These are phyloP conservation scores for Carex cristatella DNA, from an alignment of 176 grass and related monocot genomes.

Conservation along the genomic window DNA sequence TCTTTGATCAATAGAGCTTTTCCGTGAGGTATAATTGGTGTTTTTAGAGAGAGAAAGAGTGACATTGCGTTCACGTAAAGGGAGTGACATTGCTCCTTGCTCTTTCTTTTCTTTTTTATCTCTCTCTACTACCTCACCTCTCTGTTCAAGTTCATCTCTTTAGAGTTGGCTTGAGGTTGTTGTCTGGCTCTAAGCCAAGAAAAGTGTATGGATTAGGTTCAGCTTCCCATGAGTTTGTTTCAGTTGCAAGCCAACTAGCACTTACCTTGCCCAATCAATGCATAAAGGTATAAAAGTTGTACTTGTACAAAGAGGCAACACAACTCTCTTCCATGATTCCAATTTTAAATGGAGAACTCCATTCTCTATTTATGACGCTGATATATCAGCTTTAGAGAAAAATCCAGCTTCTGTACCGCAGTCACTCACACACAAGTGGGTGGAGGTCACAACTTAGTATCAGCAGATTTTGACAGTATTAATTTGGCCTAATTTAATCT, in stretches of 20 bases:
- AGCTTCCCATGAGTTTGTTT: conserved; percentile 28
- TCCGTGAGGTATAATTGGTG: conserved; percentile 25
- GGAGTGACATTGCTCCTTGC: conserved; percentile 14
- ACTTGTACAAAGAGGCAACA: not conserved
- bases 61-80: conserved; percentile 31
- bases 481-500: not conserved
- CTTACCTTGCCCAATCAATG: conserved; percentile 26
- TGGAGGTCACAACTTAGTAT: not conserved
- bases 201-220: conserved; percentile 19
- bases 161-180: conserved; percentile 14
- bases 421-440: not conserved
- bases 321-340: not conserved
- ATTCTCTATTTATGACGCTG: not conserved
- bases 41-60: conserved; percentile 5
- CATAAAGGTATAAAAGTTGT: conserved; percentile 19
- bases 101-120: not conserved
- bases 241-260: conserved; percentile 17
- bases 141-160: conserved; percentile 15
- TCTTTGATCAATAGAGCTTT: conserved; percentile 15
- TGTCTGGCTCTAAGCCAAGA: conserved; percentile 13
- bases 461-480: conserved; percentile 4
- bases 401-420: not conserved
- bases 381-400: not conserved
- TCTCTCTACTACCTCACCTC: not conserved
- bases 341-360: not conserved